Conservation (phyloP, 1,284 basidiomycete species). For the Hypsizygus ulmarius region DNA sequence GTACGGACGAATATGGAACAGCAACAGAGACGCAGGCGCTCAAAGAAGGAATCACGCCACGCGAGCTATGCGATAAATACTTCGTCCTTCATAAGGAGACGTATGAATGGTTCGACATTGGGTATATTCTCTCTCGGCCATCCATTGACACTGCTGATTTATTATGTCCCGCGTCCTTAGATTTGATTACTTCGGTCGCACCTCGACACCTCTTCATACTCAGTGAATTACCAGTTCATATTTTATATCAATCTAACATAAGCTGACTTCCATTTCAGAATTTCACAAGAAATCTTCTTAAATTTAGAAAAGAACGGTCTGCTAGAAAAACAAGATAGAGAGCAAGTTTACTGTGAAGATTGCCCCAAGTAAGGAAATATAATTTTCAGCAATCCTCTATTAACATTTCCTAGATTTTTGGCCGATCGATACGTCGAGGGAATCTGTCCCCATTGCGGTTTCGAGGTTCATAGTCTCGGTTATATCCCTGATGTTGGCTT, state of each 20-base stretch:
- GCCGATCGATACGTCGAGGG: conserved; percentile 97
- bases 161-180: conserved; percentile 39
- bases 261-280: conserved; percentile 63
- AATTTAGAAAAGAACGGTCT: conserved; percentile 78
- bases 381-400: conserved; percentile 4
- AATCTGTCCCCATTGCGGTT: conserved; percentile 87
- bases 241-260: conserved; percentile 7
- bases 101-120: conserved; percentile 93
- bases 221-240: conserved; percentile 50
- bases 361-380: conserved; percentile 68
- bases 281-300: conserved; percentile 84
- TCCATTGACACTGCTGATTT: background rate
- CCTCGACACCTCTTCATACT: conserved; percentile 88
- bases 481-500: background rate
- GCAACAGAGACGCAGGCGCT: conserved; percentile 97
- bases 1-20: conserved; percentile 98
- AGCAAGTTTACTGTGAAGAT: conserved; percentile 92
- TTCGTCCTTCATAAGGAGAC: conserved; percentile 87
- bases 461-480: conserved; percentile 52
- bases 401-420: conserved; percentile 62
- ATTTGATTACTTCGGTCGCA: conserved; percentile 97
- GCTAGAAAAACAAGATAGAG: conserved; percentile 80
- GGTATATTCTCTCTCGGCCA: conserved; percentile 41
- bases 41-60: conserved; percentile 88
- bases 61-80: conserved; percentile 93